Evolutionary conservation across 176 grass and related monocot species (phyloP), one percentile per base, ranked within the genome.

Genomic region (Musa schizocarpa): DNA sequence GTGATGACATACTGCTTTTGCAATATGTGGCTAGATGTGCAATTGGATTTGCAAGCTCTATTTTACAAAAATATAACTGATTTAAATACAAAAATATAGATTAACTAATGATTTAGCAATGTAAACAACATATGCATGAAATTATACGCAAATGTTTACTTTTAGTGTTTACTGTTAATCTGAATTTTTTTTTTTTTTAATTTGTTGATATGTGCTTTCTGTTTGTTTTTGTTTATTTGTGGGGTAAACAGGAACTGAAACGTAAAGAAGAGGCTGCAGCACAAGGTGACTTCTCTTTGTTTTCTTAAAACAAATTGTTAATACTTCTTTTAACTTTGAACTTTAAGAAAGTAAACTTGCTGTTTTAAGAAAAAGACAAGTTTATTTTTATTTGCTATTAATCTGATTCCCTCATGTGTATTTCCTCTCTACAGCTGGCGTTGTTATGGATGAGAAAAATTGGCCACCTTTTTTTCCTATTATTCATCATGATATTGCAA

Each of bases 381-480:
- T 21, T 34, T 20, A 53, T 52, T 53, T 55, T 78, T 52, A 27
- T 54, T 55, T 70, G 10, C 24, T 50, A 34, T 9, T 50, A 11
- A 70, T n/a, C 50, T 70, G 9, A 70, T 51, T 52, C 17, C 17
- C 3, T 20, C 17, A n/a, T 51, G 11, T 20, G 9, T 43, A 50
- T 68, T 65, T 17, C 8, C 2, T 49, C 25, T 53, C 52, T 54
- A 17, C 53, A 92, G 90, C 90, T 87, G 86, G 90, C 9, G 52
- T 89, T 82, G 77, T 78, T 3, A 43, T 87, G n/a, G 84, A 89
- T 73, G 86, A 87, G 22, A 92, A 87, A 78, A 92, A 92, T 1
- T 92, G 90, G 90, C 90, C 90, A 43, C 76, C 86, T 1, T 89
- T 92, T 79, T 89, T 92, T 9, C 90, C 90, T 48, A 87, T 92